A percentile compares a stretch with the other conserved stretches of the same genome.
phyloP scores from a whole-genome alignment of 2,329 filamentous ascomycete species.

The Scedosporium apiospermum region DNA sequence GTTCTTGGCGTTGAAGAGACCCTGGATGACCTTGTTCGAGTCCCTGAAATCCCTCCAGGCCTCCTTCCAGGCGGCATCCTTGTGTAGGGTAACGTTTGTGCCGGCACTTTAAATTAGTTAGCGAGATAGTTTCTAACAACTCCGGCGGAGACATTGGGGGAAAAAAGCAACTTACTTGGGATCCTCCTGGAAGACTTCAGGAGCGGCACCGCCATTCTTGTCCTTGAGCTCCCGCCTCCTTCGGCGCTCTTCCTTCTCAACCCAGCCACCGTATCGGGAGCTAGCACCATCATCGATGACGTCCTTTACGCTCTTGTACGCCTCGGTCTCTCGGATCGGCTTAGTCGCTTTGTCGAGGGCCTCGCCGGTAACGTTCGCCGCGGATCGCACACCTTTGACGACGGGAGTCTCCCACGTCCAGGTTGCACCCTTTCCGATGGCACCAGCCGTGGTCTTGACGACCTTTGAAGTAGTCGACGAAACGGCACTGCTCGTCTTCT shows the following conservation, averaged over 20 bases:
- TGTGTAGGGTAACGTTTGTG: conserved; percentile 89
- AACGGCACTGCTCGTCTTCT: conserved; percentile 75
- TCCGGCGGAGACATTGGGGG: too few species aligned
- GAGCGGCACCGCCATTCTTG: conserved; percentile 39
- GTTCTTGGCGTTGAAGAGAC: conserved; percentile 74
- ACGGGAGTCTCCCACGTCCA: conserved; percentile 97
- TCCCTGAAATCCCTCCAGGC: conserved; percentile 97
- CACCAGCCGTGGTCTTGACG: conserved; percentile 75
- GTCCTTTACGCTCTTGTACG: conserved; percentile 88
- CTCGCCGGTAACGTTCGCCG: conserved; percentile 75
- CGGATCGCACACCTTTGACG: conserved; percentile 82
- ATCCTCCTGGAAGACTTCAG: conserved; percentile 67
- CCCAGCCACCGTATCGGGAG: conserved; percentile 90
- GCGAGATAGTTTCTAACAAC: not conserved
- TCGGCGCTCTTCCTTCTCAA: conserved; percentile 88
- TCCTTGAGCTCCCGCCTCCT: conserved; percentile 68
- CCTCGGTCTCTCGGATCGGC: conserved; percentile 88
- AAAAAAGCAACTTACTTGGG: conserved; percentile 68
- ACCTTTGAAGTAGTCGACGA: conserved; percentile 69
- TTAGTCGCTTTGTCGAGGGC: conserved; percentile 91
- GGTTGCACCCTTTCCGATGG: conserved; percentile 78
- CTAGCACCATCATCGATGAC: conserved; percentile 96
- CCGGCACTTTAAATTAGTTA: conserved; percentile 56
- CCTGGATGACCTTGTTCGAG: conserved; percentile 77
- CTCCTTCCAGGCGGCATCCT: conserved; percentile 95